Base-by-base conservation (phyloP, 805 yeast species). In the Candida berthetii region DNA sequence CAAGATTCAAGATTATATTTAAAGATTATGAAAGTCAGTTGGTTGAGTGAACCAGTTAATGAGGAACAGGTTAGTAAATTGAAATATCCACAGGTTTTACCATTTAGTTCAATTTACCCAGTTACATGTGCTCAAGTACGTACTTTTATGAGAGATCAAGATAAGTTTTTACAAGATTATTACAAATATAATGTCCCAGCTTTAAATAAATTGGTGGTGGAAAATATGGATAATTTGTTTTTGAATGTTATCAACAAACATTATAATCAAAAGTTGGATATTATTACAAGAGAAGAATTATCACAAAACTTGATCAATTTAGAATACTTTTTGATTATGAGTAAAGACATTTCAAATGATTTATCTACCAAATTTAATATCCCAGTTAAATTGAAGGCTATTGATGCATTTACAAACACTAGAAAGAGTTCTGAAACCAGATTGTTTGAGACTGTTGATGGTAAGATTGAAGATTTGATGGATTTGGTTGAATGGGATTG, bases 401-500 rank as follows among this genome's bases (percentile, higher is more conserved):
- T 76, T 9, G 68, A 67, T 11, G 68, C 70, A 27, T 80, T 86
- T 50, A 70, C 71, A 13, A 65, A 67, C 24, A 78, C 87, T 15
- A 71, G 87, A 45, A 78, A 78, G 54, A 66, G 68, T 46, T 88
- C 96, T 0, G 97, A 91, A 61, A 77, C 78, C 33, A 80, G 86
- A 36, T 74, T 93, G 46, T 89, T 90, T 58, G 78, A 80, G 43
- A 72, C 88, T 71, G 87, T 93, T 42, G 96, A 91, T 56, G 71
- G 74, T 31, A 85, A 85, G 49, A 81, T 91, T 32, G 76, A 78
- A 43, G 91, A 82, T 61, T 76, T 91, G 49, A 67, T 91, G 49
- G 96, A 85, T 42, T 76, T 85, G 65, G 84, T 87, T 20, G 95
- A 86, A 47, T 85, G 86, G 62, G 86, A 89, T 55, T 91, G 97